Base-by-base conservation (phyloP, 768 basidiomycete genomes). In the Suillus luteus region DNA sequence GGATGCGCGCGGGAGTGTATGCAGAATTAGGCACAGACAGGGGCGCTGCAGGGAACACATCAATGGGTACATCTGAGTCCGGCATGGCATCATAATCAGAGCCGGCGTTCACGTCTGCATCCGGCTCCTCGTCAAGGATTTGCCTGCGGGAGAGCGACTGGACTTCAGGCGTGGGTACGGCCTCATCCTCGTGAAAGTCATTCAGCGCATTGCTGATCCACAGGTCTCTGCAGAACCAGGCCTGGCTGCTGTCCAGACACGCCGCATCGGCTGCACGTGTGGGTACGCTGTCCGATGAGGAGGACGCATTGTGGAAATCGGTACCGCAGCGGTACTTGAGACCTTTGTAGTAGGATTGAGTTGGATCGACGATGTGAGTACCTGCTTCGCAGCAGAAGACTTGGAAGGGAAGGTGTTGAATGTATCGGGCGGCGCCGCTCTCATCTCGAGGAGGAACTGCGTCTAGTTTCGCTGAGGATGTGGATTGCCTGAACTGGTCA, bases 381-480 rank as follows among this genome's bases (percentile, higher is more conserved):
- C 97, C 97, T 0, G 95, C 91, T 80, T 99, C 97, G 77, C 97
- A 99, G 81, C 97, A 99, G 79, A 97, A 99, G 10, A 92, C 95
- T 74, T 99, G 97, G 82, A 99, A 98, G 5, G 97, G 97, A 1
- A 99, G 85, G 71, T 99, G 96, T 64, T 90, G 86, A 1, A 86
- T 86, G 75, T 96, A 99, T 22, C 96, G 91, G 37, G 85, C 79
- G 1, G 94, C 87, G 3, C 93, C 95, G 52, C 81, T 80, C 63
- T 82, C 82, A 75, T 99, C 96, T 66, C 96, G 91, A 3, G 96
- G 96, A 17, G 97, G 97, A 0, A 95, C 94, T 2, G 91, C 89
- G 71, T 94, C 93, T 19, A 89, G 85, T 66, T 94, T 92, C 1
- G 95, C 92, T 17, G 93, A 92, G 1, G 95, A 97, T 72, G 93